Percentiles rank a stretch among this genome's conserved stretches.
phyloP scores from a whole-genome alignment of 192 early-diverging fungal genomes.

The Jimgerdemannia flammicorona region DNA sequence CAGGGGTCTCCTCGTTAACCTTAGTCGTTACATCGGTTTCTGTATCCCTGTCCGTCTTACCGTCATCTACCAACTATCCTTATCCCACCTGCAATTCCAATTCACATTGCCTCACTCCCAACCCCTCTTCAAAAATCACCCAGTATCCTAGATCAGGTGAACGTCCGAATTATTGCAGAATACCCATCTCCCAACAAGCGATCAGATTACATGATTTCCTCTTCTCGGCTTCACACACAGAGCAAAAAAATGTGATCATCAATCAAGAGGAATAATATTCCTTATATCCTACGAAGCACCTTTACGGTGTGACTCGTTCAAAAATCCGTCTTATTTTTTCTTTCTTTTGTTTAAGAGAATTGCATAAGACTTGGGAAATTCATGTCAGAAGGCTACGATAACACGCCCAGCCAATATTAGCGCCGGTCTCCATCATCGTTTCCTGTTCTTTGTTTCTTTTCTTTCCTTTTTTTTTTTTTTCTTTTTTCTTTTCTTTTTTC shows the following conservation, averaged over 20 bases:
- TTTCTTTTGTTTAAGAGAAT: neutral
- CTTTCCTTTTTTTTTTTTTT: too few species aligned
- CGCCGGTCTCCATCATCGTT: too few species aligned
- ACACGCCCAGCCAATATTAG: neutral
- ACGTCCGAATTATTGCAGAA: neutral
- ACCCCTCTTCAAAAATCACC: neutral
- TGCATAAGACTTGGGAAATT: neutral
- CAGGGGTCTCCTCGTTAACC: neutral
- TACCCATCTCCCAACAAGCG: neutral
- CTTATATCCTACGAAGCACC: neutral
- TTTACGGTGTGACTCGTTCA: neutral
- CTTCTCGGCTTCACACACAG: neutral
- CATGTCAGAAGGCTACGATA: neutral
- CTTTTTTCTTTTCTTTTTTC: too few species aligned
- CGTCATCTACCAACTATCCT: neutral
- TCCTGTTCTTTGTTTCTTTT: too few species aligned
- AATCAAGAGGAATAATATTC: neutral
- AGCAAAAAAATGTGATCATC: neutral
- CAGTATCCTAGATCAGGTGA: too few species aligned
- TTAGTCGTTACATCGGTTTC: neutral
- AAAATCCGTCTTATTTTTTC: neutral
- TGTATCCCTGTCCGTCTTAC: neutral
- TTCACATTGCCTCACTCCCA: neutral
- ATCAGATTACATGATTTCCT: neutral
- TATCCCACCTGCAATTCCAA: neutral